Evolutionary conservation across 140 eudicot species (phyloP).

Genomic region (Oenanthe javanica): DNA sequence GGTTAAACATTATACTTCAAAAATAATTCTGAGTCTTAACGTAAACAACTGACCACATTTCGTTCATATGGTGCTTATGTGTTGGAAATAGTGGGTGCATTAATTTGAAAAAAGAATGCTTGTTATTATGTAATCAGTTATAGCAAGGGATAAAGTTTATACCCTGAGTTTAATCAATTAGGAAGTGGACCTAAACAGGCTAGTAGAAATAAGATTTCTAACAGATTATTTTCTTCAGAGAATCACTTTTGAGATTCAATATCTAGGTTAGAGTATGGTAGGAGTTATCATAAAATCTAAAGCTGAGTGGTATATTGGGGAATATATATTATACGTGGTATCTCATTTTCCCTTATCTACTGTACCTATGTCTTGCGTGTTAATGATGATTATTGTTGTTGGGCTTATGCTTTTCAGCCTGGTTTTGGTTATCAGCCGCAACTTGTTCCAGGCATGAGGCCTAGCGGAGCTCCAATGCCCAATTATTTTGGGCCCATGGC

Average conservation of each 20-base stretch:
- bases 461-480: conserved; percentile 65
- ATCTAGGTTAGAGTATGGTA: background rate
- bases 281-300: background rate
- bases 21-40: background rate
- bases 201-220: background rate
- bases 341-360: background rate
- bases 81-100: background rate
- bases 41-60: background rate
- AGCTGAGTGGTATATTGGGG: background rate
- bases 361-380: background rate
- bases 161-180: background rate
- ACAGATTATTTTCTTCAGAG: background rate
- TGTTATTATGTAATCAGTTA: background rate
- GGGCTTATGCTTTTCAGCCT: conserved; percentile 39
- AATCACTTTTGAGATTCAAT: background rate
- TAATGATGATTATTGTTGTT: background rate
- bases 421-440: conserved; percentile 97
- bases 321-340: background rate
- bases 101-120: background rate
- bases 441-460: conserved; percentile 82
- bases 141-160: background rate
- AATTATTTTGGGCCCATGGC: conserved; percentile 77
- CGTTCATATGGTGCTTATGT: background rate
- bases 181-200: background rate
- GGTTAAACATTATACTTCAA: background rate